Evolutionary conservation across 2,329 filamentous ascomycete genomes (phyloP).

Genomic region (Sclerotinia borealis): DNA sequence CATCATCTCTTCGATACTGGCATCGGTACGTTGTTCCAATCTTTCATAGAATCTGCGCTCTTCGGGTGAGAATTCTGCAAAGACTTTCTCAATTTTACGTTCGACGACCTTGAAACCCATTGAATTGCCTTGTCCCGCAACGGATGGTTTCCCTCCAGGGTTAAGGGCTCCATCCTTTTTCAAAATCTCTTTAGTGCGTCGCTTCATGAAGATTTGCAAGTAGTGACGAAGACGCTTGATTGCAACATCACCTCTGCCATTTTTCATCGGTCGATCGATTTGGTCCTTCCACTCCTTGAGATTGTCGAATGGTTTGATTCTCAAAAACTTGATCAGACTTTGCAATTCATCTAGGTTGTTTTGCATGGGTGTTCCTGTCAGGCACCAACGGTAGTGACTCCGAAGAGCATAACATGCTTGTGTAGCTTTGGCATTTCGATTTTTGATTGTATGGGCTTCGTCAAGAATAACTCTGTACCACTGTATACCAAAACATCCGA

Average conservation of each 20-base stretch:
- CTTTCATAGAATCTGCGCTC: conserved; percentile 83
- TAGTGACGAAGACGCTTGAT: conserved; percentile 81
- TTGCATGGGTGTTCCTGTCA: conserved; percentile 95
- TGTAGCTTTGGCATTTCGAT: conserved; percentile 90
- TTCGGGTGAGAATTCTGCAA: conserved; percentile 69
- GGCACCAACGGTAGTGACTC: conserved; percentile 88
- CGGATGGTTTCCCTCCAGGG: conserved; percentile 59
- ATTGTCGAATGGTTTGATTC: conserved; percentile 86
- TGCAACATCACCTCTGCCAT: conserved; percentile 80
- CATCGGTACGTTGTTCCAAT: conserved; percentile 77
- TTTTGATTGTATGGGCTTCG: conserved; percentile 98
- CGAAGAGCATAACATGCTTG: conserved; percentile 83
- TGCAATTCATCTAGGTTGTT: conserved; percentile 97
- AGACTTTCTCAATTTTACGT: conserved; percentile 76
- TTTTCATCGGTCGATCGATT: conserved; percentile 85
- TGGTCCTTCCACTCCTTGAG: conserved; percentile 83
- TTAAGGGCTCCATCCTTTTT: conserved; percentile 79
- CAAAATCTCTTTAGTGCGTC: conserved; percentile 95
- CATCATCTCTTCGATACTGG: conserved; percentile 86
- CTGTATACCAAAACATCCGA: conserved; percentile 82
- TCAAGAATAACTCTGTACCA: conserved; percentile 97
- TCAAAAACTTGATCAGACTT: conserved; percentile 84
- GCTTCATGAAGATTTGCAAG: conserved; percentile 93
- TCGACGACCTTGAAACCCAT: conserved; percentile 85
- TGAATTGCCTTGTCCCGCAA: conserved; percentile 41